These are phyloP conservation scores for Lasiosphaeria hispida DNA, from an alignment of 495 filamentous ascomycete genomes.

Conservation along the genomic window DNA sequence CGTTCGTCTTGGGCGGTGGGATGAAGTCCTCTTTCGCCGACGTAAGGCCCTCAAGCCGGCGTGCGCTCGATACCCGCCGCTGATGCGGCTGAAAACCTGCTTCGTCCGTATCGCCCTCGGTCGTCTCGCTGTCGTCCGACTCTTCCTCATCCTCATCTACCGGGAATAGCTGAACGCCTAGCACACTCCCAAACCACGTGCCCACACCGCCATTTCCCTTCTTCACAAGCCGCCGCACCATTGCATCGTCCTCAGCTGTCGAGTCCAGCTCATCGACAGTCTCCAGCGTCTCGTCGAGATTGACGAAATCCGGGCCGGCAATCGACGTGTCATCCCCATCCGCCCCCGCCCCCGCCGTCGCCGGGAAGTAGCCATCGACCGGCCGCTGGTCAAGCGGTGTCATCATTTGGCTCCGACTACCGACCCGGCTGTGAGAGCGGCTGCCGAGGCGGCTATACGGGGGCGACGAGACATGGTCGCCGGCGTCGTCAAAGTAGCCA, in stretches of 20 bases:
- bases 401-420: conserved; percentile 37
- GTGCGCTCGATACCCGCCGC: conserved; percentile 18
- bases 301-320: conserved; percentile 60
- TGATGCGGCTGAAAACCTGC: conserved; percentile 27
- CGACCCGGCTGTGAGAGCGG: conserved; percentile 43
- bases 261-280: conserved; percentile 32
- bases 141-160: conserved; percentile 59
- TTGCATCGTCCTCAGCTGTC: conserved; percentile 49
- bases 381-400: conserved; percentile 35
- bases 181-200: conserved; percentile 69
- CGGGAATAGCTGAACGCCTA: conserved; percentile 75
- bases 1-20: conserved; percentile 48
- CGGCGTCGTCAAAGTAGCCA: conserved; percentile 28
- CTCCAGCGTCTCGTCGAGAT: conserved; percentile 50
- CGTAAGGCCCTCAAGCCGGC: conserved; percentile 22
- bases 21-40: conserved; percentile 22
- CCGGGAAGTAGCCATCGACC: conserved; percentile 22
- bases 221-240: conserved; percentile 52
- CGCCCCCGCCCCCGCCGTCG: conserved; percentile 15
- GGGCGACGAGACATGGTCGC: conserved; percentile 29
- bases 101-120: conserved; percentile 33
- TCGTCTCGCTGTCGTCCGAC: conserved; percentile 39
- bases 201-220: conserved; percentile 68
- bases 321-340: conserved; percentile 35
- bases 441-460: conserved; percentile 41